Percentiles rank a stretch among this genome's conserved stretches.
phyloP scores from a whole-genome alignment of 495 filamentous ascomycete species.

The Penicillium canariense region DNA sequence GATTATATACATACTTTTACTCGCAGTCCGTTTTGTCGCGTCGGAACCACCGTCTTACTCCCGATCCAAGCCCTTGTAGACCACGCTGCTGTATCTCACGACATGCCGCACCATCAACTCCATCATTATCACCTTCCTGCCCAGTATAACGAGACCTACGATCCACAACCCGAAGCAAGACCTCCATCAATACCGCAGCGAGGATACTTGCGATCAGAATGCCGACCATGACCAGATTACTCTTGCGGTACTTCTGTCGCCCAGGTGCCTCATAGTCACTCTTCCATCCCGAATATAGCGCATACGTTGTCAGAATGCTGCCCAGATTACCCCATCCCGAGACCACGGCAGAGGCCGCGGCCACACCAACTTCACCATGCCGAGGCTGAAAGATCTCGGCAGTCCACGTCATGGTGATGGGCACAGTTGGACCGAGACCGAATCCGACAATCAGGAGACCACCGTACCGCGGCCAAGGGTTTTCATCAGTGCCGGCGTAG shows the following conservation, averaged over 20 bases:
- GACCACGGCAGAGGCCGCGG: conserved; percentile 82
- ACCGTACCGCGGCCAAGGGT: conserved; percentile 82
- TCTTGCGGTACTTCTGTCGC: conserved; percentile 71
- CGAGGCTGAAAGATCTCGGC: conserved; percentile 86
- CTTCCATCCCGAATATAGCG: conserved; percentile 82
- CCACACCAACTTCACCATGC: conserved; percentile 88
- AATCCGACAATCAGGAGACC: conserved; percentile 90
- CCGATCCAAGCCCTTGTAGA: conserved; percentile 52
- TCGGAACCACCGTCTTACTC: conserved; percentile 16
- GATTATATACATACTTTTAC: too few relatives aligned
- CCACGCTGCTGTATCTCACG: conserved; percentile 68
- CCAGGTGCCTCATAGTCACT: conserved; percentile 63
- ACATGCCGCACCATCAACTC: conserved; percentile 67
- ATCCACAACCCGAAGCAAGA: conserved; percentile 62
- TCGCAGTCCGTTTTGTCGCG: conserved; percentile 1
- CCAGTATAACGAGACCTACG: conserved; percentile 49
- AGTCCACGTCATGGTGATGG: conserved; percentile 91
- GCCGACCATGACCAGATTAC: conserved; percentile 84
- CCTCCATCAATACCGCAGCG: conserved; percentile 62
- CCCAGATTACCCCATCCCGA: conserved; percentile 84
- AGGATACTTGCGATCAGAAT: conserved; percentile 77
- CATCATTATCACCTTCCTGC: conserved; percentile 39
- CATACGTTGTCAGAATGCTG: conserved; percentile 83
- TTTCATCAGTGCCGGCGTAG: conserved; percentile 61
- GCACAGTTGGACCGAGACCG: conserved; percentile 86